A percentile compares a stretch with the other conserved stretches of the same genome.
Evolutionary conservation across 306 rosid species (phyloP).

Genomic region (Castanospermum australe): DNA sequence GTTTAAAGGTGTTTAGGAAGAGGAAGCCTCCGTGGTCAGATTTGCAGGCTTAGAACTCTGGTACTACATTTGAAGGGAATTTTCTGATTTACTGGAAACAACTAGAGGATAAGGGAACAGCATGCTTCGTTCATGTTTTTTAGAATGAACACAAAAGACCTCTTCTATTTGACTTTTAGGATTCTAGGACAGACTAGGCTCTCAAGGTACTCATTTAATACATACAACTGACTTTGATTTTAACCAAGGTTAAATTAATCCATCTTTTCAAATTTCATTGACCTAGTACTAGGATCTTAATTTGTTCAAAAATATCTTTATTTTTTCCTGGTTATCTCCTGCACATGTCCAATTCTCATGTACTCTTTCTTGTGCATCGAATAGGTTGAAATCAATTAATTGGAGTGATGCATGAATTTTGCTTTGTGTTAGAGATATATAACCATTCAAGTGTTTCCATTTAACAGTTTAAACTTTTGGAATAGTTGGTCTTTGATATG

Average conservation of each 20-base stretch:
- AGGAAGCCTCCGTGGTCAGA: not conserved
- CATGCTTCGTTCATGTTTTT: not conserved
- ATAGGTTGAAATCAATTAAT: not conserved
- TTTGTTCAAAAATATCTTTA: not conserved
- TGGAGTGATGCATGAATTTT: not conserved
- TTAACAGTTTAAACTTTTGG: too few species aligned
- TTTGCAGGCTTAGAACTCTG: not conserved
- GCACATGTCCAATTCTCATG: not conserved
- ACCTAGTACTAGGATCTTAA: not conserved
- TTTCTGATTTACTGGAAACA: not conserved
- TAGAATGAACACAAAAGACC: not conserved
- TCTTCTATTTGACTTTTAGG: not conserved
- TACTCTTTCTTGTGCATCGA: not conserved
- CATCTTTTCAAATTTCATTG: not conserved
- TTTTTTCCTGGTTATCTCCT: not conserved
- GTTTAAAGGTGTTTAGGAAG: not conserved
- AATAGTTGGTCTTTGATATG: too few species aligned
- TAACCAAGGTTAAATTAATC: not conserved
- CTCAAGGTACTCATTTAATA: not conserved
- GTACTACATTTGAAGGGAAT: not conserved
- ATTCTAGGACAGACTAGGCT: not conserved
- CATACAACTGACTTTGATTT: not conserved
- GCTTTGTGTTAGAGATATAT: too few species aligned
- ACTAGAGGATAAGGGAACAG: not conserved
- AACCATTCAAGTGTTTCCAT: too few species aligned